Base-by-base conservation (phyloP, 306 rosid genomes). In the Trifolium repens region DNA sequence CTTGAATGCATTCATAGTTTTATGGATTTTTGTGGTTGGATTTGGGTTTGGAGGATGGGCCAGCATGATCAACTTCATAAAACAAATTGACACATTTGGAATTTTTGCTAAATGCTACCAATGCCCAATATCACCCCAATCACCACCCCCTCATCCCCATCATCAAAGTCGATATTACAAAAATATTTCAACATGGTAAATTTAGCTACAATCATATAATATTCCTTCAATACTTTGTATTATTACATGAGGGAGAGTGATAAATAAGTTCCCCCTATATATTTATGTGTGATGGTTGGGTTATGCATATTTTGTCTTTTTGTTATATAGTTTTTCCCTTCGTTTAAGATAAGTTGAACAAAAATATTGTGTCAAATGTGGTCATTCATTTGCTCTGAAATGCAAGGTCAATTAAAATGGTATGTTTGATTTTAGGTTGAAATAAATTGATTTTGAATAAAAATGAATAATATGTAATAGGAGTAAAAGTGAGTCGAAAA, bases 21-120 rank as follows among this genome's bases (percentile, higher is more conserved):
- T 80, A 47, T 94, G 98, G 98, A 79, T 91, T 72, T 43, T 90
- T 0, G 94, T 91, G 9, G 78, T 94, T 40, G 97, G 98, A 24
- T 94, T 94, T 49, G 98, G 97, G 86, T 90, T 94, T 67, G 98
- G 98, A 34, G 98, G 97, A 75, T 94, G 98, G 98, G 98, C 97
- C 52, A 94, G 98, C 79, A 19, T 94, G 87, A 87, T 91, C 79
- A 94, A 91, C 84, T 94, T 94, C 22, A 67, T 94, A 2, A 84
- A 19, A 73, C 98, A 94, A 79, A 86, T 94, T 44, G 86, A 90
- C 80, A 82, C 94, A 9, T 94, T 94, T 73, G 98, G 98, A 52
- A 91, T 90, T 59, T 91, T 94, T 70, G 97, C 97, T 22, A 90
- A 88, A 78, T 94, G 97, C 89, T 94, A 94, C 75, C 96, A 94